These are phyloP conservation scores for Coprinopsis sp. DNA, from an alignment of 768 basidiomycete genomes.

Conservation along the genomic window DNA sequence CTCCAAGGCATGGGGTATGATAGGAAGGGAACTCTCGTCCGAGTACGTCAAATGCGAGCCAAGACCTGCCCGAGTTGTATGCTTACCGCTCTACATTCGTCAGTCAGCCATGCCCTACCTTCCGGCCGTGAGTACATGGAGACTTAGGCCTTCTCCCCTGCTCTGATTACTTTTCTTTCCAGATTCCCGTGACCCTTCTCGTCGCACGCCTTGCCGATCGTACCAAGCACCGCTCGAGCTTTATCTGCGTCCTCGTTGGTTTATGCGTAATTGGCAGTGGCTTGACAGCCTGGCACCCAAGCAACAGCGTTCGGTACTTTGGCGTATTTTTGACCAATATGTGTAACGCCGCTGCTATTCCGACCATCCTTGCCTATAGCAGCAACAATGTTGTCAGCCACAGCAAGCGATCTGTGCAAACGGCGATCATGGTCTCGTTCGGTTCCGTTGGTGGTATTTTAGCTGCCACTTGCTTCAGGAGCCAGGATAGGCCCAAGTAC, in stretches of 20 bases:
- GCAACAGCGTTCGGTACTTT: constrained; percentile 37
- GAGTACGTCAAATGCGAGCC: constrained; percentile 27
- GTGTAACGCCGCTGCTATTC: constrained; percentile 39
- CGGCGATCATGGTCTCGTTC: constrained; percentile 37
- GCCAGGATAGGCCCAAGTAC: constrained; percentile 40
- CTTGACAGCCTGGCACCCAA: constrained; percentile 34
- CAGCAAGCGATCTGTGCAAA: constrained; percentile 37
- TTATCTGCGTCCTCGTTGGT: constrained; percentile 33
- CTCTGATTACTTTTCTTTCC: background rate
- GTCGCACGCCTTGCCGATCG: constrained; percentile 44
- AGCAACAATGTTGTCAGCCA: constrained; percentile 47
- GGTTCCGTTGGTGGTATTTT: constrained; percentile 41
- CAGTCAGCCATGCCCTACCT: constrained; percentile 22
- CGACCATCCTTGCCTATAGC: constrained; percentile 38
- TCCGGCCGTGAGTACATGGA: background rate
- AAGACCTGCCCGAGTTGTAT: background rate
- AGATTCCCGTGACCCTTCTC: constrained; percentile 33
- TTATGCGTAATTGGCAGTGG: constrained; percentile 36
- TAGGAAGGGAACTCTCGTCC: constrained; percentile 31
- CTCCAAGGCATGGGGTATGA: constrained; percentile 43
- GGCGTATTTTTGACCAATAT: constrained; percentile 43
- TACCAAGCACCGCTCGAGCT: constrained; percentile 37
- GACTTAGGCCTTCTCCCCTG: background rate
- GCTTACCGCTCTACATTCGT: constrained; percentile 1
- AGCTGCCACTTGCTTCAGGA: constrained; percentile 38